Evolutionary conservation across 1,284 basidiomycete species (phyloP).

Genomic region (Cryptococcus sp.): DNA sequence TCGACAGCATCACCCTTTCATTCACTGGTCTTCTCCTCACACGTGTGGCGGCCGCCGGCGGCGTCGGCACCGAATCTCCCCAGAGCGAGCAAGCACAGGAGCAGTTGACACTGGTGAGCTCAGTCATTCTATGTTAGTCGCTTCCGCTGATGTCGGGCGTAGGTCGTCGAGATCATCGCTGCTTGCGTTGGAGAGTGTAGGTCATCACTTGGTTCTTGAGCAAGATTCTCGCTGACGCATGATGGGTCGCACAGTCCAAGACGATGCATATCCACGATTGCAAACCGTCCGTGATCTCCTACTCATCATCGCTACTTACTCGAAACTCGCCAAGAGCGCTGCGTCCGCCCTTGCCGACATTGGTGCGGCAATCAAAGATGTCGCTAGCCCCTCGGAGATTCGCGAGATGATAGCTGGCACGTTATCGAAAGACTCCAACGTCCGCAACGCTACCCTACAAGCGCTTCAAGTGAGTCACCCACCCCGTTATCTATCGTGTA

Average conservation of each 20-base stretch:
- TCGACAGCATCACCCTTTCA: slow-evolving; percentile 82
- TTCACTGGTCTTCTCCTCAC: slow-evolving; percentile 78
- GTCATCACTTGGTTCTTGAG: slow-evolving; percentile 39
- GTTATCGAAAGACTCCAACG: slow-evolving; percentile 84
- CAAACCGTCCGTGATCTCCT: slow-evolving; percentile 72
- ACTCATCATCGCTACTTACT: slow-evolving; percentile 73
- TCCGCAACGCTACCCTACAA: slow-evolving; percentile 87
- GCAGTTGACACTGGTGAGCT: slow-evolving; percentile 70
- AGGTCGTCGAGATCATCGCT: slow-evolving; percentile 74
- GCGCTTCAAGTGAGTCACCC: slow-evolving; percentile 69
- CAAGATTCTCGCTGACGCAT: background rate
- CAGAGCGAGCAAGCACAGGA: slow-evolving; percentile 75
- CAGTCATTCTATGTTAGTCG: background rate
- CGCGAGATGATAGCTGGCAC: slow-evolving; percentile 70
- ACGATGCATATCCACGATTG: slow-evolving; percentile 70
- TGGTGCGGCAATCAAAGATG: slow-evolving; percentile 75
- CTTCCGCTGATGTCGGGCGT: slow-evolving; percentile 2
- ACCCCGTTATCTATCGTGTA: background rate
- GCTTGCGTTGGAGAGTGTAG: slow-evolving; percentile 84
- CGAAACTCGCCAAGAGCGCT: slow-evolving; percentile 81
- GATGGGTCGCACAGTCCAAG: slow-evolving; percentile 59
- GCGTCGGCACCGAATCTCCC: slow-evolving; percentile 62
- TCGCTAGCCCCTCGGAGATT: slow-evolving; percentile 66
- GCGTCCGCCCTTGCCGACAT: slow-evolving; percentile 80
- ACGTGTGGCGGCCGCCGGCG: slow-evolving; percentile 69